These are phyloP conservation scores for Pilatotrama ljubarskyi DNA, from an alignment of 768 basidiomycete species.

Conservation along the genomic window DNA sequence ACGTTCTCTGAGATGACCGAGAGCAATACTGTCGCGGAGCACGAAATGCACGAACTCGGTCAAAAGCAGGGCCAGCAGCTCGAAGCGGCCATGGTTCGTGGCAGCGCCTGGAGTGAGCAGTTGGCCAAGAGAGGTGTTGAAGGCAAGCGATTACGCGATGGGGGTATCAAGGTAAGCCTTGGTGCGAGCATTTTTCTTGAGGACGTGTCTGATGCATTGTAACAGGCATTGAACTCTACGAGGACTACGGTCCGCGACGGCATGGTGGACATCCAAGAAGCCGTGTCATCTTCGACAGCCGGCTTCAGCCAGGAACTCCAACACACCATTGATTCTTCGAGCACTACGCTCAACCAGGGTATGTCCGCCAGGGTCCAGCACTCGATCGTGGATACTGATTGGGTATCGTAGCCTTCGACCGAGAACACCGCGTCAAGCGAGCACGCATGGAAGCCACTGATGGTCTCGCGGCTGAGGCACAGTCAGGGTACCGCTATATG, in stretches of 20 bases:
- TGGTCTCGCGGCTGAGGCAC: slow-evolving; percentile 47
- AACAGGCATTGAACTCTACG: slow-evolving; percentile 43
- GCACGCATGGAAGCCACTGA: slow-evolving; percentile 63
- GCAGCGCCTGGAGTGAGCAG: slow-evolving; percentile 40
- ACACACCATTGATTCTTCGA: slow-evolving; percentile 46
- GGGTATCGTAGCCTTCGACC: slow-evolving; percentile 54
- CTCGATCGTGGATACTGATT: not conserved
- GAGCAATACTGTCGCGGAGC: slow-evolving; percentile 57
- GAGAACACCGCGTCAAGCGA: slow-evolving; percentile 62
- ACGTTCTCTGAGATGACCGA: slow-evolving; percentile 53
- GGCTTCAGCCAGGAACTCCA: slow-evolving; percentile 55
- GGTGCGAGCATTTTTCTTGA: slow-evolving; percentile 1
- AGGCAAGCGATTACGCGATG: slow-evolving; percentile 56
- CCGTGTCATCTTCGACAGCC: slow-evolving; percentile 47
- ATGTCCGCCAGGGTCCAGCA: slow-evolving; percentile 17
- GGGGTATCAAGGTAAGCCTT: slow-evolving; percentile 53
- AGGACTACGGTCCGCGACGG: slow-evolving; percentile 43
- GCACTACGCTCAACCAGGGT: slow-evolving; percentile 47
- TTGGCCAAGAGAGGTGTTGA: slow-evolving; percentile 51
- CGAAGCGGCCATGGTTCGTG: slow-evolving; percentile 42
- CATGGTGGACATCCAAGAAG: slow-evolving; percentile 45
- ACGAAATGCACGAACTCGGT: slow-evolving; percentile 47
- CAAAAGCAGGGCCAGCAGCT: slow-evolving; percentile 50
- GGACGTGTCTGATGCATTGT: not conserved
- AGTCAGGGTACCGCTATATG: slow-evolving; percentile 52